A percentile compares a stretch with the other conserved stretches of the same genome.
Conservation (phyloP, 2,329 filamentous ascomycete genomes). For the Basipetospora chlamydospora region DNA sequence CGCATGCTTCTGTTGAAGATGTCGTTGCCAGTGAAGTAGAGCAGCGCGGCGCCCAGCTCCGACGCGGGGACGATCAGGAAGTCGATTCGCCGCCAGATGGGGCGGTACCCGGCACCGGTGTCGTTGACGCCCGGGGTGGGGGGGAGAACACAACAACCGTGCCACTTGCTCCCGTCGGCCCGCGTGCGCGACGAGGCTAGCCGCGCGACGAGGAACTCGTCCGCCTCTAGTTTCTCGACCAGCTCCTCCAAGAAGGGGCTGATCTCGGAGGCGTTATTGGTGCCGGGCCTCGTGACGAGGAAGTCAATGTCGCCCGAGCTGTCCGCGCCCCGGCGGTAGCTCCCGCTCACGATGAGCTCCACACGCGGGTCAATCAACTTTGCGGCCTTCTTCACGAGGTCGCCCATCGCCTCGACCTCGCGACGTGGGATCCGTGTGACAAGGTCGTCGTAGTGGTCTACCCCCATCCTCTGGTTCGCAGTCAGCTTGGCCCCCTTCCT, state of each 20-base stretch:
- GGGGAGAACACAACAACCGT: constrained; percentile 67
- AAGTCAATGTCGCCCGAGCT: constrained; percentile 74
- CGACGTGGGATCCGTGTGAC: constrained; percentile 60
- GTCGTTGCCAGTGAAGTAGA: constrained; percentile 96
- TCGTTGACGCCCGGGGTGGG: constrained; percentile 15
- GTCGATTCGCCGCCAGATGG: constrained; percentile 67
- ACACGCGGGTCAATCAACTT: constrained; percentile 45
- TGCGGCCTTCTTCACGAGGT: constrained; percentile 46
- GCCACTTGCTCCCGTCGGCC: constrained; percentile 62
- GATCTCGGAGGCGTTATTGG: constrained; percentile 38
- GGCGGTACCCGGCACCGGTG: constrained; percentile 3
- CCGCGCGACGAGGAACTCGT: constrained; percentile 53
- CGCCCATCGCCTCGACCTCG: constrained; percentile 59
- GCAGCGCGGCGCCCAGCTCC: constrained; percentile 68
- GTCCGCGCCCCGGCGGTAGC: constrained; percentile 65
- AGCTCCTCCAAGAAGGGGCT: constrained; percentile 47
- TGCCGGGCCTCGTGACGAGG: constrained; percentile 58
- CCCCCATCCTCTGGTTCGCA: constrained; percentile 55
- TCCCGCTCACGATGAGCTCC: constrained; percentile 64
- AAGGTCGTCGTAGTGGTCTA: constrained; percentile 71
- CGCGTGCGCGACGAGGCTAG: constrained; percentile 41
- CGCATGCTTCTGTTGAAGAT: constrained; percentile 84
- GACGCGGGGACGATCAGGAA: constrained; percentile 67
- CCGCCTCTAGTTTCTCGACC: constrained; percentile 42
- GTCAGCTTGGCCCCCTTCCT: constrained; percentile 46